phyloP scores from a whole-genome alignment of 2,329 filamentous ascomycete species.

The Rutstroemia sp. region DNA sequence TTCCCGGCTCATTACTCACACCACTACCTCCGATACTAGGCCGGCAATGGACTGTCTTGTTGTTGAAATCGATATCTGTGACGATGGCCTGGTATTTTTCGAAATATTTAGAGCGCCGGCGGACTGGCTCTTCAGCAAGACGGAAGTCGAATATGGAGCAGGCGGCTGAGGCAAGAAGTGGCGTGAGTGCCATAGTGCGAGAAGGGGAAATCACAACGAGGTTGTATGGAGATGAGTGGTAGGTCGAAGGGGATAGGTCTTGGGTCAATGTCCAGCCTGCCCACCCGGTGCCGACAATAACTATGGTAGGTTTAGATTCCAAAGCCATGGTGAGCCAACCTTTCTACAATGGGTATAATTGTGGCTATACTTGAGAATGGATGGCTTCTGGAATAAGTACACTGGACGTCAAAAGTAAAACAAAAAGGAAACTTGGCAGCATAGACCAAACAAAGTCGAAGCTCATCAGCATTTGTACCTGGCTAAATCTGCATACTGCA shows the following conservation, averaged over 20 bases:
- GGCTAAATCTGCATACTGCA: too few species aligned
- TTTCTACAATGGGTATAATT: neutral
- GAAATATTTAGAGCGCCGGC: neutral
- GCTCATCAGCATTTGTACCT: too few species aligned
- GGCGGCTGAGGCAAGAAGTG: constrained; percentile 37
- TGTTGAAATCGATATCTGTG: constrained; percentile 30
- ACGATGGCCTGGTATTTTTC: constrained; percentile 5
- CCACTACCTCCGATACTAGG: constrained; percentile 1
- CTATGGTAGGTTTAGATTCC: neutral
- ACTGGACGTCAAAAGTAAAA: too few species aligned
- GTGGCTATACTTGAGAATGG: neutral
- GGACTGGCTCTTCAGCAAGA: constrained; percentile 36
- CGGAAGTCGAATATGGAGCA: constrained; percentile 38
- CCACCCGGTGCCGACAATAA: constrained; percentile 16
- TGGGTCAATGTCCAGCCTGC: constrained; percentile 33
- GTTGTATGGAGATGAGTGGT: constrained; percentile 23
- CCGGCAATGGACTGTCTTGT: constrained; percentile 30
- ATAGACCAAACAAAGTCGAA: too few species aligned
- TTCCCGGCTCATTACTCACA: neutral
- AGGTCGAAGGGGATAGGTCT: constrained; percentile 29
- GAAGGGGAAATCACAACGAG: constrained; percentile 36
- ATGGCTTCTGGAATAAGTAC: neutral
- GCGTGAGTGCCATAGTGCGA: constrained; percentile 37
- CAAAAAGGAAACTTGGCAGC: too few species aligned
- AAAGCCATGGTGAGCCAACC: neutral